These are phyloP conservation scores for Entomortierella chlamydospora DNA, from an alignment of 192 early-diverging fungal genomes.

Conservation along the genomic window DNA sequence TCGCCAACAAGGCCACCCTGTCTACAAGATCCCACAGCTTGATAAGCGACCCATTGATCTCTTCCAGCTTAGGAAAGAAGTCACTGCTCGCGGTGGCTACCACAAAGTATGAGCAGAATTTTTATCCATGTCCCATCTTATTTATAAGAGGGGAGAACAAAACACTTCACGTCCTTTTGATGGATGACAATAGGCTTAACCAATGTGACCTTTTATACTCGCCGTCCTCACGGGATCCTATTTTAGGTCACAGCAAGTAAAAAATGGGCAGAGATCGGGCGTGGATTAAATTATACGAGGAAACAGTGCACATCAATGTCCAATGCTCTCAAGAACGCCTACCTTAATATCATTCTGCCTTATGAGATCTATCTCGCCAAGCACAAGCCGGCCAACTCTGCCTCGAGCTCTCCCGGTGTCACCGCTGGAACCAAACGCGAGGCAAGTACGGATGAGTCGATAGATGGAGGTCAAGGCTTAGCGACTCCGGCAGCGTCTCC, in stretches of 20 bases:
- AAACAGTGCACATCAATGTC: slow-evolving; percentile 76
- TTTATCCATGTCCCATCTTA: too few relatives aligned
- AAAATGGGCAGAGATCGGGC: slow-evolving; percentile 84
- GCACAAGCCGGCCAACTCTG: slow-evolving; percentile 25
- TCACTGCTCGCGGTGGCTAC: slow-evolving; percentile 79
- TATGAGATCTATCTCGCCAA: slow-evolving; percentile 70
- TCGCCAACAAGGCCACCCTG: slow-evolving; percentile 76
- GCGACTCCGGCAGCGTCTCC: slow-evolving; percentile 45
- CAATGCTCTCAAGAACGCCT: slow-evolving; percentile 72
- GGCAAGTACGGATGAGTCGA: slow-evolving; percentile 28
- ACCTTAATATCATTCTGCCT: slow-evolving; percentile 71
- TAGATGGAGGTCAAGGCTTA: slow-evolving; percentile 18
- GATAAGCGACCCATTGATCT: slow-evolving; percentile 91
- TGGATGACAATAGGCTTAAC: too few relatives aligned
- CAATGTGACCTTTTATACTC: slow-evolving; percentile 1
- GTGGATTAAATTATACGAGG: slow-evolving; percentile 72
- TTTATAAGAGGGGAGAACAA: too few relatives aligned
- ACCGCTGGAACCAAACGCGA: slow-evolving; percentile 22
- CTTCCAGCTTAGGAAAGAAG: slow-evolving; percentile 84
- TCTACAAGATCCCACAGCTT: slow-evolving; percentile 84
- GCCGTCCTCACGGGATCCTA: slow-evolving; percentile 5
- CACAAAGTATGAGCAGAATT: slow-evolving; percentile 69
- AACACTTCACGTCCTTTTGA: too few relatives aligned
- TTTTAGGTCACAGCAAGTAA: slow-evolving; percentile 72
- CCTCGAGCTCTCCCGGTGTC: background rate